These are phyloP conservation scores for Jacaranda copaia DNA, from an alignment of 257 asterid species.

Conservation along the genomic window DNA sequence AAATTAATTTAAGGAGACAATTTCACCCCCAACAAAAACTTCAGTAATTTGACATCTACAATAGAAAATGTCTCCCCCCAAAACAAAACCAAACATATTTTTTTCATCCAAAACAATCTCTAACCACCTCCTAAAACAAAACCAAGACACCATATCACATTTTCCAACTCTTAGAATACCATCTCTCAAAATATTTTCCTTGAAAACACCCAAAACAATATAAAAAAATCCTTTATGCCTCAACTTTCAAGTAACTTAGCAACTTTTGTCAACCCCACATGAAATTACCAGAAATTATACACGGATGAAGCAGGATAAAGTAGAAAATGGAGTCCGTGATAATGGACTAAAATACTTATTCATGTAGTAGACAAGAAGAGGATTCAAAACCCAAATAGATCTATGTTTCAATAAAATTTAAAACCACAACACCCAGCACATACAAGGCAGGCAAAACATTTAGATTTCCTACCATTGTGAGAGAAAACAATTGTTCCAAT, in stretches of 20 bases:
- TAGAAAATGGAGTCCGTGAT: neutral
- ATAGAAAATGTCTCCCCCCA: too few relatives aligned
- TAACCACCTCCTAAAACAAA: too few relatives aligned
- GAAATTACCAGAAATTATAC: neutral
- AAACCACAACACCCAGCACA: slow-evolving; percentile 28
- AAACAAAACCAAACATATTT: too few relatives aligned
- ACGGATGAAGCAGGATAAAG: neutral
- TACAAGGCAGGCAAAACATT: slow-evolving; percentile 47
- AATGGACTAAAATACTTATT: neutral
- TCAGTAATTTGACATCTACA: too few relatives aligned
- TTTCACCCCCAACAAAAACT: too few relatives aligned
- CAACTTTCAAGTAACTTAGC: neutral
- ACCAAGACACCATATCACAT: too few relatives aligned
- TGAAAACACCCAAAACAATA: too few relatives aligned
- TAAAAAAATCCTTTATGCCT: neutral
- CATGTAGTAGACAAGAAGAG: neutral
- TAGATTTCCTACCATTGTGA: slow-evolving; percentile 66
- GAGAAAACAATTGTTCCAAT: slow-evolving; percentile 69
- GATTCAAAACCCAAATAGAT: neutral
- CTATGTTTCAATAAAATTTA: slow-evolving; percentile 12
- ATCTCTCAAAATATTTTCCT: too few relatives aligned
- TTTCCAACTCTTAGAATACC: too few relatives aligned
- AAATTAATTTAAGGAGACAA: too few relatives aligned
- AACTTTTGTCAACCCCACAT: neutral
- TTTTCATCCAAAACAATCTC: too few relatives aligned